Conservation (phyloP, 306 rosid genomes). For the Cucurbita argyrosperma region DNA sequence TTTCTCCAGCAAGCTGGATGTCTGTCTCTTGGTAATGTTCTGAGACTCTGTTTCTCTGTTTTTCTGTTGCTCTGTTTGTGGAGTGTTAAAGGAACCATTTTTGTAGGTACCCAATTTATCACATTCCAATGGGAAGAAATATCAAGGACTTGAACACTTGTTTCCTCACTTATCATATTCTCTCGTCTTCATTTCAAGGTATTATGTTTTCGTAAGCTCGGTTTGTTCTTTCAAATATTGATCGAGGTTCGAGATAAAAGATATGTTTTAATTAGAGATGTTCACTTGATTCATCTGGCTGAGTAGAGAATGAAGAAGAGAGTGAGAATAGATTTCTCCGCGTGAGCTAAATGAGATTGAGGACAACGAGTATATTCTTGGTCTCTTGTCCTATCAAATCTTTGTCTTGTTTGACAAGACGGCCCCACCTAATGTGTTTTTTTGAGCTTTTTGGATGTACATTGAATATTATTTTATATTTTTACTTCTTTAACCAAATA, state of each 20-base stretch:
- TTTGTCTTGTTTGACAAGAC: no score
- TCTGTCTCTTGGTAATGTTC: constrained; percentile 64
- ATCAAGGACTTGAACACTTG: constrained; percentile 80
- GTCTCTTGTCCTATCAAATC: no score
- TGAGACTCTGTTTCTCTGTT: background rate
- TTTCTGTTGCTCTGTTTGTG: background rate
- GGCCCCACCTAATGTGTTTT: no score
- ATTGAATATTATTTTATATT: no score
- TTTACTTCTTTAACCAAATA: no score
- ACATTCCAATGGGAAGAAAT: constrained; percentile 94
- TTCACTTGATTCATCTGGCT: no score
- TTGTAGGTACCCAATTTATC: constrained; percentile 95
- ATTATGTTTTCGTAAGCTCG: background rate
- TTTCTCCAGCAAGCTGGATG: constrained; percentile 99
- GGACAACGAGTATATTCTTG: no score
- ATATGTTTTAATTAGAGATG: background rate
- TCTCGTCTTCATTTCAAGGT: constrained; percentile 97
- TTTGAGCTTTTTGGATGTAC: no score
- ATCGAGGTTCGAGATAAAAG: background rate
- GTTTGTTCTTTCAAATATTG: background rate
- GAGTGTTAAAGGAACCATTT: background rate
- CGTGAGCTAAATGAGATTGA: no score
- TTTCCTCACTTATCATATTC: constrained; percentile 91
- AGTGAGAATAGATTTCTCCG: no score
- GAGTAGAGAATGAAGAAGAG: no score